These are phyloP conservation scores for Ilyonectria mors-panacis DNA, from an alignment of 2,329 filamentous ascomycete genomes.

Conservation along the genomic window DNA sequence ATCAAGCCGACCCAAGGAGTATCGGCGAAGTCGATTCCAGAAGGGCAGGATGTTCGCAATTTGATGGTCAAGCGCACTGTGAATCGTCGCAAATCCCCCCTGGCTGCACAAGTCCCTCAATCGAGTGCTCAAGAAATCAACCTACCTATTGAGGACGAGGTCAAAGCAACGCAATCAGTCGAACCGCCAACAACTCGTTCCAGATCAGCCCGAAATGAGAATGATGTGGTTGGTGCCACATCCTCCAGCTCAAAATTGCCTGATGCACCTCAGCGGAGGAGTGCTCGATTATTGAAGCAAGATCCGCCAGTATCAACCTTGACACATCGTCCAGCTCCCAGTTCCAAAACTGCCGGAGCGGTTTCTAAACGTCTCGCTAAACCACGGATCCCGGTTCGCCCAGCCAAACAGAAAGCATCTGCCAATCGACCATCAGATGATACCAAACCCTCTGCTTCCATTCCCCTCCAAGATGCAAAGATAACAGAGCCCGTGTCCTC, in stretches of 20 bases:
- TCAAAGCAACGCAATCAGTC: too few relatives aligned
- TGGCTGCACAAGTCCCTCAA: too few relatives aligned
- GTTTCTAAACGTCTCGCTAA: neutral
- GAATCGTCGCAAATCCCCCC: slow-evolving; percentile 3
- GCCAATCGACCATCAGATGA: too few relatives aligned
- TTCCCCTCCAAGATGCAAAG: too few relatives aligned
- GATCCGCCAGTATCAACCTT: slow-evolving; percentile 9
- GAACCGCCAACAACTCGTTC: too few relatives aligned
- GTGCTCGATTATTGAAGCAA: slow-evolving; percentile 33
- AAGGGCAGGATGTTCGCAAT: slow-evolving; percentile 10
- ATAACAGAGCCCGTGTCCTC: neutral
- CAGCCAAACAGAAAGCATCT: neutral
- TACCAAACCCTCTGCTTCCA: too few relatives aligned
- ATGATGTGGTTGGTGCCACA: too few relatives aligned
- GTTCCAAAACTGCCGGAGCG: neutral
- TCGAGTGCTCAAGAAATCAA: too few relatives aligned
- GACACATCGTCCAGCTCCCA: neutral
- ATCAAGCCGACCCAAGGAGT: slow-evolving; percentile 14
- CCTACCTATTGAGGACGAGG: too few relatives aligned
- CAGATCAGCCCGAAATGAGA: too few relatives aligned
- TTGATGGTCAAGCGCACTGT: slow-evolving; percentile 14
- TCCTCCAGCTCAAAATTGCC: neutral
- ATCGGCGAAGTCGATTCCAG: neutral
- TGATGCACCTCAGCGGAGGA: slow-evolving; percentile 33
- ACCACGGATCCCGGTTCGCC: neutral